Conservation (phyloP, 108 stramenopile genomes). For the Stephanodiscus minutulus region DNA sequence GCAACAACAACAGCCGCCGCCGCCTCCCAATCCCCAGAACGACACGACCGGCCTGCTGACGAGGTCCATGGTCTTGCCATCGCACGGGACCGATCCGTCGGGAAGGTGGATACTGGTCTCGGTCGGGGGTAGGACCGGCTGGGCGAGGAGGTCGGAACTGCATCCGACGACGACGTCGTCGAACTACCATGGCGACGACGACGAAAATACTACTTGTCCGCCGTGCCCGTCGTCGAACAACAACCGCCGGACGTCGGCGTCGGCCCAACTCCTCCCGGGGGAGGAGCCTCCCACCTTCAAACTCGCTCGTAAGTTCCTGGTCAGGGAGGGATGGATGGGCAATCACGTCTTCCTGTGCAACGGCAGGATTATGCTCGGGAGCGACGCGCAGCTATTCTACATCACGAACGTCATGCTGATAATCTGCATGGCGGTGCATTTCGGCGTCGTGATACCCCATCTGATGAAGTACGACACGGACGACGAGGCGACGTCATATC, state of each 20-base stretch:
- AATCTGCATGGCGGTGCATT: constrained; percentile 52
- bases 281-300: constrained; percentile 50
- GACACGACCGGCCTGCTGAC: constrained; percentile 79
- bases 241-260: constrained; percentile 11
- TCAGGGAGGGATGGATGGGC: constrained; percentile 86
- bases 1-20: not conserved
- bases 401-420: constrained; percentile 74
- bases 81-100: constrained; percentile 80
- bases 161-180: not conserved
- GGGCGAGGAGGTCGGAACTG: constrained; percentile 60
- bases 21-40: constrained; percentile 39
- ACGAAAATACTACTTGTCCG: not conserved
- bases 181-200: not conserved
- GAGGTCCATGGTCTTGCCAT: constrained; percentile 77
- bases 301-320: constrained; percentile 59
- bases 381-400: constrained; percentile 76
- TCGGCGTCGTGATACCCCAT: constrained; percentile 54
- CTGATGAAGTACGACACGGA: constrained; percentile 44
- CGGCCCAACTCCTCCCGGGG: constrained; percentile 17
- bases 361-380: constrained; percentile 87
- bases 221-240: not conserved
- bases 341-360: constrained; percentile 83
- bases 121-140: constrained; percentile 84
- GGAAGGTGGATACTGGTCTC: constrained; percentile 82
- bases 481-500: no score